These are phyloP conservation scores for Pseudonectria foliicola DNA, from an alignment of 2,329 filamentous ascomycete species.

Conservation along the genomic window DNA sequence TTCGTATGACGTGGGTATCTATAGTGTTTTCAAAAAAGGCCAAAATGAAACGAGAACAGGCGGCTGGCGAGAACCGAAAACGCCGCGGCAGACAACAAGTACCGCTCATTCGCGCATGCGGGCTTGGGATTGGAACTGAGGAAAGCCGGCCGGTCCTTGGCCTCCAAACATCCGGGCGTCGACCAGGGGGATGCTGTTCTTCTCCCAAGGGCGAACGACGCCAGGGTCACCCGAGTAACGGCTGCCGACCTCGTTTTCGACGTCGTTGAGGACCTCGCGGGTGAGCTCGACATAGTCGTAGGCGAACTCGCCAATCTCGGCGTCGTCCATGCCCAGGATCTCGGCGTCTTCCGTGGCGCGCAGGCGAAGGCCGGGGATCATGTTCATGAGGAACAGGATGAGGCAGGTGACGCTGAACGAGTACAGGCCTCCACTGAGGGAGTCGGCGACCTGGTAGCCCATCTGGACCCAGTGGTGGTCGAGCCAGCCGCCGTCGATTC, in stretches of 20 bases:
- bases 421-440: constrained; percentile 66
- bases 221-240: constrained; percentile 36
- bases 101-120: constrained; percentile 15
- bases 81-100: background rate
- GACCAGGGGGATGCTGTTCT: constrained; percentile 43
- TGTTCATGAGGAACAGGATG: constrained; percentile 74
- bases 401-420: constrained; percentile 71
- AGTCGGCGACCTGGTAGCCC: constrained; percentile 78
- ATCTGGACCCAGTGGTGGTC: constrained; percentile 80
- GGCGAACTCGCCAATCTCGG: constrained; percentile 90
- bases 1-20: too few relatives aligned
- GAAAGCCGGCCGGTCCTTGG: constrained; percentile 6
- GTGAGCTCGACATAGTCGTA: constrained; percentile 88
- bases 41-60: too few relatives aligned
- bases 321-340: constrained; percentile 78
- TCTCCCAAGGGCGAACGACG: constrained; percentile 38
- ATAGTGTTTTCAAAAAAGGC: too few relatives aligned
- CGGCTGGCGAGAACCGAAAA: too few relatives aligned
- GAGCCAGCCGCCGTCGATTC: constrained; percentile 71
- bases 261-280: constrained; percentile 45
- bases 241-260: constrained; percentile 36
- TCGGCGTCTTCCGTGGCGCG: constrained; percentile 72
- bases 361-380: constrained; percentile 68
- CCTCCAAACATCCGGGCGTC: constrained; percentile 35
- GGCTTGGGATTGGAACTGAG: constrained; percentile 15